Base-by-base conservation (phyloP, 768 basidiomycete species). In the Mycena galericulata region DNA sequence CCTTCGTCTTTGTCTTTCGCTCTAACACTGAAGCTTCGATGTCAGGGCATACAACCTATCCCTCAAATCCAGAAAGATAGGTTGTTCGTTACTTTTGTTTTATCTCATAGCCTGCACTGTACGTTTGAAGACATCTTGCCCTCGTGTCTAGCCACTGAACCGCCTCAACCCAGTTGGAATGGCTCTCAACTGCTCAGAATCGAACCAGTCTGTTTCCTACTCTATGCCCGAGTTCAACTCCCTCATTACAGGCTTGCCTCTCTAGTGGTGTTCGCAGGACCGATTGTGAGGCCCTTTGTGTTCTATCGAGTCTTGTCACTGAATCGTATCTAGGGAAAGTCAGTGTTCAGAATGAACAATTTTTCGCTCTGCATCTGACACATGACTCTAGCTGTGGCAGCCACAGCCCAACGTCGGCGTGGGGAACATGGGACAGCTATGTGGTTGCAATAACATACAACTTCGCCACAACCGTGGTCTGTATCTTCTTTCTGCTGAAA, bases 351-450 rank as follows among this genome's bases (percentile, higher is more conserved):
- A 32, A 7, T 36, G 34, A 14, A 7, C 7, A 26, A 34, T 54
- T n/a, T 59, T 38, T 27, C n/a, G 6, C 8, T 29, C 24, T 30
- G 5, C 47, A 17, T 30, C 20, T 43, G n/a, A n/a, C n/a, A n/a
- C n/a, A n/a, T n/a, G n/a, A n/a, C 34, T 36, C 15, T 67, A 91
- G 90, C 68, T 92, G 90, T 71, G 80, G 82, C 17, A 82, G 85
- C 50, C 71, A 81, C 61, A 78, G 83, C 78, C 70, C 78, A 62
- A 49, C 66, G 64, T 74, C 65, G 18, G 60, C 66, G 38, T 67
- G 83, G 17, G 80, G 86, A 0, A 86, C 86, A 34, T 92, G 88
- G 87, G 65, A 84, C 6, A 89, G 86, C 78, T 92, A 92, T 72
- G 80, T 86, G 2, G 73, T 87, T 26, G 83, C 87, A 8, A 90